Conservation (phyloP, 2,329 filamentous ascomycete species). For the Pestalotiopsis fici region DNA sequence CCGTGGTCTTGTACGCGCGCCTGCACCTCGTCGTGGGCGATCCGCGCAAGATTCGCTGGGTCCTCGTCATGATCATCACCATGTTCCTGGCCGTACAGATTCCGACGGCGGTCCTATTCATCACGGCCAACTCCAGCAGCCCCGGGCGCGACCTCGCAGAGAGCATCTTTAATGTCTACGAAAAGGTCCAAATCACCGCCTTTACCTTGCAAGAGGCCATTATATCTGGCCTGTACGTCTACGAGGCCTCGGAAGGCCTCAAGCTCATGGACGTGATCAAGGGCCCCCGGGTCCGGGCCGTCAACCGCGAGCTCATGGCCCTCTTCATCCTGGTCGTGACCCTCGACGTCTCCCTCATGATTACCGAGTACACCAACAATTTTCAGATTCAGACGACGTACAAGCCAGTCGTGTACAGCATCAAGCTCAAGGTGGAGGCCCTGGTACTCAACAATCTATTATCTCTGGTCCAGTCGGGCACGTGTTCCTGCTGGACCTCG, state of each 20-base stretch:
- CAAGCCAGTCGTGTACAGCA: constrained; percentile 42
- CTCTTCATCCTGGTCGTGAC: constrained; percentile 43
- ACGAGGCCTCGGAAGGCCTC: constrained; percentile 42
- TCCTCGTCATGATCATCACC: constrained; percentile 58
- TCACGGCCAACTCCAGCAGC: constrained; percentile 10
- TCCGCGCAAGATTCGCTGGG: constrained; percentile 43
- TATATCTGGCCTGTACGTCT: constrained; percentile 52
- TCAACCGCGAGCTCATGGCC: constrained; percentile 43
- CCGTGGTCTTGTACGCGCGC: constrained; percentile 59
- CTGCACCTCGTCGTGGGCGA: constrained; percentile 59
- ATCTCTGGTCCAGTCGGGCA: background rate
- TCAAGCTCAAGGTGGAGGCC: constrained; percentile 57
- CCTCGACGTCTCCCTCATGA: constrained; percentile 40
- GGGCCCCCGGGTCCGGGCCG: constrained; percentile 18
- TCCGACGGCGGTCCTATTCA: constrained; percentile 50
- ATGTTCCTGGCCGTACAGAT: constrained; percentile 55
- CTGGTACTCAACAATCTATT: constrained; percentile 44
- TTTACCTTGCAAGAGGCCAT: constrained; percentile 46
- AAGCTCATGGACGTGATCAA: constrained; percentile 30
- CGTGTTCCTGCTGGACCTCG: background rate
- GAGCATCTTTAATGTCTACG: constrained; percentile 19
- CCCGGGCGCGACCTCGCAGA: background rate
- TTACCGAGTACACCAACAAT: constrained; percentile 38
- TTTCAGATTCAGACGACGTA: constrained; percentile 39
- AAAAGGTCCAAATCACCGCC: constrained; percentile 39